phyloP scores from a whole-genome alignment of 73 alveolate genomes.

The Symbiodinium pilosum region DNA sequence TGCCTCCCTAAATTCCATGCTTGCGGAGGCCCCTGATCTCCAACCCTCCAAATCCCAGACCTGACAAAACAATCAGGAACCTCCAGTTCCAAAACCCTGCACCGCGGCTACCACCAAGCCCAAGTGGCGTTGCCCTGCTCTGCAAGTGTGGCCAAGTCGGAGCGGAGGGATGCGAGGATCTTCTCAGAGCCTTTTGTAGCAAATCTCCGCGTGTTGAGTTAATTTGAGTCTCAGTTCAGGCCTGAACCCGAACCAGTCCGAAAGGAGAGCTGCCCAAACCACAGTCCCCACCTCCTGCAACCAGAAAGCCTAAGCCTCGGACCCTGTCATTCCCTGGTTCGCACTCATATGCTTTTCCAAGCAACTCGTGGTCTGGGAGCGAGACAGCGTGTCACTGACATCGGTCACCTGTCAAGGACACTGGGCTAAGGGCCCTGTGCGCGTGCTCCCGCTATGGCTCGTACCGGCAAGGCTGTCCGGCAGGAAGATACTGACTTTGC shows the following conservation, averaged over 20 bases:
- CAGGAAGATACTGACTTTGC: too few relatives aligned
- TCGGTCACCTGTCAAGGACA: neutral
- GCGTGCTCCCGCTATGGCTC: too few relatives aligned
- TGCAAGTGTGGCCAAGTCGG: conserved; percentile 54
- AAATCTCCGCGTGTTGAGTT: too few relatives aligned
- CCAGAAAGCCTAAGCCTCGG: too few relatives aligned
- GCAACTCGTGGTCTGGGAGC: neutral
- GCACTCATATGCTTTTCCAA: too few relatives aligned
- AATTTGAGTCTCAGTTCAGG: too few relatives aligned
- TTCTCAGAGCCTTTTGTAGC: conserved; percentile 42
- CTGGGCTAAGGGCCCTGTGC: too few relatives aligned
- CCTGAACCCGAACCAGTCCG: too few relatives aligned
- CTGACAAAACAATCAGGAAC: neutral
- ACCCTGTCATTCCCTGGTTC: too few relatives aligned
- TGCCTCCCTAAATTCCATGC: neutral
- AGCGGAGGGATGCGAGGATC: conserved; percentile 40
- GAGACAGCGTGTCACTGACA: neutral
- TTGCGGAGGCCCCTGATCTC: neutral
- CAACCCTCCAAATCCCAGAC: neutral
- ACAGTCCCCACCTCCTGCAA: too few relatives aligned
- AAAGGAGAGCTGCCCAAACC: too few relatives aligned
- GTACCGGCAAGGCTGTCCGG: too few relatives aligned
- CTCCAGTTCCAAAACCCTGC: neutral
- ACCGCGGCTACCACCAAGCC: neutral
- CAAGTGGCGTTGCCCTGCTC: conserved; percentile 25